Conservation (phyloP, 2,329 filamentous ascomycete genomes). For the Trematosphaeria pertusa region DNA sequence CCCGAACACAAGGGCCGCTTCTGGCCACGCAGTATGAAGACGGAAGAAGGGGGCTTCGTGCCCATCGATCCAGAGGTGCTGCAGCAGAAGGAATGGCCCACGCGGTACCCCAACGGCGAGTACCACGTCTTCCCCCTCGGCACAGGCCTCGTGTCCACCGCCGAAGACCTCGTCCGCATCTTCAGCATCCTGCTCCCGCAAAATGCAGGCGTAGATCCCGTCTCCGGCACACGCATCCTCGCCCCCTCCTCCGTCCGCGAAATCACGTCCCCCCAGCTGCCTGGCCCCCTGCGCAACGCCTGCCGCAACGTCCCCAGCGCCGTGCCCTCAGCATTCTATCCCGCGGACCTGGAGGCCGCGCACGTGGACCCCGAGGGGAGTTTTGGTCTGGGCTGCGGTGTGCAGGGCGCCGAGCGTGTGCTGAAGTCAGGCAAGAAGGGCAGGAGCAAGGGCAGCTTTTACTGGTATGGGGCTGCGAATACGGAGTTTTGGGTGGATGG, state of each 20-base stretch:
- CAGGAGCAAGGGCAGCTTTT: constrained; percentile 27
- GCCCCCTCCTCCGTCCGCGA: constrained; percentile 13
- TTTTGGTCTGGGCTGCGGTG: constrained; percentile 54
- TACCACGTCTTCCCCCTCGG: constrained; percentile 26
- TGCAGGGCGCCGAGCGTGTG: constrained; percentile 54
- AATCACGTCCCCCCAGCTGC: constrained; percentile 22
- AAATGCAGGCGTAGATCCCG: constrained; percentile 25
- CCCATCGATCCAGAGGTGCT: constrained; percentile 16
- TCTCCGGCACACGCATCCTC: constrained; percentile 19
- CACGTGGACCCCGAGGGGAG: constrained; percentile 54
- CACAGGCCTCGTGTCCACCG: constrained; percentile 25
- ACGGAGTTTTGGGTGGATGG: constrained; percentile 32
- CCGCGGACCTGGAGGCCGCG: constrained; percentile 53
- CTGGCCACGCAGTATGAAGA: constrained; percentile 62
- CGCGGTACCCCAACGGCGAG: constrained; percentile 21
- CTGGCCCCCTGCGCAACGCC: constrained; percentile 19
- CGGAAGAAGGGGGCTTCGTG: constrained; percentile 30
- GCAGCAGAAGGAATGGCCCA: constrained; percentile 8
- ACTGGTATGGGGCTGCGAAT: constrained; percentile 37
- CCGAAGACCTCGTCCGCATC: constrained; percentile 22
- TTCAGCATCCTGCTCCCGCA: constrained; percentile 23
- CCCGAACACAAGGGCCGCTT: constrained; percentile 43
- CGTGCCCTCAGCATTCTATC: constrained; percentile 51
- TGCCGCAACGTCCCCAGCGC: constrained; percentile 44
- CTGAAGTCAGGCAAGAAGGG: constrained; percentile 24